Base-by-base conservation (phyloP, 352 stramenopile species). In the Pythium coloratum region DNA sequence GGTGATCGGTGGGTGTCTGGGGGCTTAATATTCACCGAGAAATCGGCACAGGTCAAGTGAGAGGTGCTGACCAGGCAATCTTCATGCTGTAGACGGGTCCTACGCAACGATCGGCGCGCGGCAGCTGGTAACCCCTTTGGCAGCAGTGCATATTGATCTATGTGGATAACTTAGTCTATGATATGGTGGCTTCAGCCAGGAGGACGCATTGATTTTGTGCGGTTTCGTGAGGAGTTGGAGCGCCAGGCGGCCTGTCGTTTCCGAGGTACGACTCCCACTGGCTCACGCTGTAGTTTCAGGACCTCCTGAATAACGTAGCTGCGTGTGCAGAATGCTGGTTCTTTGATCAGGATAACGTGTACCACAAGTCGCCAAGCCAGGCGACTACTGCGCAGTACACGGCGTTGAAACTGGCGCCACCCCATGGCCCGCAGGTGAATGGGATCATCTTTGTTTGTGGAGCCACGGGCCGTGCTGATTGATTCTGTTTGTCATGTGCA, bases 311-410 rank as follows among this genome's bases (percentile, higher is more conserved):
- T 34, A 40, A 59, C 26, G 14, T 10, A 9, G 7, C 12, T 59
- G 10, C 59, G 32, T 14, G 16, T 33, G n/a, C 63, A 95, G 87
- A 95, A 73, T 93, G 87, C 75, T 95, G 87, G 87, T 94, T 89
- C 63, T 95, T 95, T 63, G 86, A 94, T 46, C 87, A 95, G 24
- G 89, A 92, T 42, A 82, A 77, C 3, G 78, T 82, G 38, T 34
- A 61, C 24, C 70, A 78, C 62, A 80, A 74, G 36, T 82, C 74
- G 1, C 49, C 66, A 8, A 69, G 75, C 36, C 78, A 86, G 38
- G 64, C 60, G 7, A 50, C 74, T 18, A 72, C 80, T 8, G 65
- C 70, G 13, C 72, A 88, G 55, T 91, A 91, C 68, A 83, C 82
- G 33, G 69, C 66, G 32, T 71, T 95, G 33, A 95, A 95, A 67